Base-by-base conservation (phyloP, 1,139 yeast species). In the Geotrichum siamense region DNA sequence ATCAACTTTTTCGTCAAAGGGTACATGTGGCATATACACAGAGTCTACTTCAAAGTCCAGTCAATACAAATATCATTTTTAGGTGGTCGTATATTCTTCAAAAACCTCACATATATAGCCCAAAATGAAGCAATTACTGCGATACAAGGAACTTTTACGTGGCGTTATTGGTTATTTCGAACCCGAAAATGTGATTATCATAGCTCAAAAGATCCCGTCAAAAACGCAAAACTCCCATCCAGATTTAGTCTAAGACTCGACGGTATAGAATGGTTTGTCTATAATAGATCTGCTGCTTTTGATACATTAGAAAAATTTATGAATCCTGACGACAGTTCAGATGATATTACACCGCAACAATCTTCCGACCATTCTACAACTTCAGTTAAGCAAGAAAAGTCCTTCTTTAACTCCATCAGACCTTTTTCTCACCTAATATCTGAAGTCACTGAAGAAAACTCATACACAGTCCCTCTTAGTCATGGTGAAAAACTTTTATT, bases 141-240 rank as follows among this genome's bases (percentile, higher is more conserved):
- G 1, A 71, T 83, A 19, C 79, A 80, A 51, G 79, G 89, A 3
- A 76, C 78, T 52, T 59, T 91, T 26, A 84, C 94, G 0, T 91
- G 97, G 97, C 63, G 94, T 49, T 91, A 86, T 60, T 91, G 97
- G 97, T 67, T 84, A 44, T 67, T 13, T 63, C 61, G 41, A 55
- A 58, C 23, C 57, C 58, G 43, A 65, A 63, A 32, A n/a, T 48
- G 56, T 21, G 49, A 48, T 31, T 32, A 28, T 37, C 26, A 43
- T 28, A 32, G 42, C 15, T 48, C 30, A 20, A 19, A 15, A 3
- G 44, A 31, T 8, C 41, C 53, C 8, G 58, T 54, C 41, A 62
- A 57, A 31, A 77, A 78, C 54, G 67, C 65, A 20, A 63, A 66
- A 36, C 70, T 77, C 1, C 87, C 89, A 0, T 66, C 82, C 3